These are phyloP conservation scores for Eucalyptus regnans DNA, from an alignment of 345 rosid species.

Conservation along the genomic window DNA sequence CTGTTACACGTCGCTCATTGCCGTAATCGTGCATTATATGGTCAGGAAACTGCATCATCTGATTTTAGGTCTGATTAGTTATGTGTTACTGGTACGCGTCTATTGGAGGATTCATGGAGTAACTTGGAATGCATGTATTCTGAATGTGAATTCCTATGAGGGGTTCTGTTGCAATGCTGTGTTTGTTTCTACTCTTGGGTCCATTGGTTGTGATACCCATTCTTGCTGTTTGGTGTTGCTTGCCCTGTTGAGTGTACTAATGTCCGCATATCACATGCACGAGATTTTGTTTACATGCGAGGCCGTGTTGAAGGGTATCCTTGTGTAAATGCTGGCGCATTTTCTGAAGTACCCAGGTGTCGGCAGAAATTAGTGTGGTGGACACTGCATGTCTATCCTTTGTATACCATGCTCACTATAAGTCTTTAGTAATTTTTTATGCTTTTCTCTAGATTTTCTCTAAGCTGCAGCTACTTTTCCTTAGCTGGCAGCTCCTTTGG, in stretches of 20 bases:
- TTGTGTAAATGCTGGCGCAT: neutral
- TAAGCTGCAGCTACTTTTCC: neutral
- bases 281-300: neutral
- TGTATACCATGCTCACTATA: neutral
- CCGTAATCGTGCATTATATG: neutral
- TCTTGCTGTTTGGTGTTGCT: neutral
- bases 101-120: neutral
- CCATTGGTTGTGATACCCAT: neutral
- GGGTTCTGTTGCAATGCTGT: neutral
- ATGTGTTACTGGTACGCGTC: neutral
- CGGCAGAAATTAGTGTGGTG: neutral
- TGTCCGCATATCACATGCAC: neutral
- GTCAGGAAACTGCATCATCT: neutral
- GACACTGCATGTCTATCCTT: neutral
- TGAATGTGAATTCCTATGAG: neutral
- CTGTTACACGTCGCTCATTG: neutral
- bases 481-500: constrained; percentile 68
- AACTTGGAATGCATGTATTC: neutral
- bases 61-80: neutral
- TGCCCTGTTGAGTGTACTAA: neutral
- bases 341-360: neutral
- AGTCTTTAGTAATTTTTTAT: neutral
- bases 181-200: neutral
- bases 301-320: neutral
- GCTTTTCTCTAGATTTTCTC: neutral